Percentiles rank a stretch among this genome's conserved stretches.
These are phyloP conservation scores for Dendryphion nanum DNA, from an alignment of 2,329 filamentous ascomycete genomes.

Conservation along the genomic window DNA sequence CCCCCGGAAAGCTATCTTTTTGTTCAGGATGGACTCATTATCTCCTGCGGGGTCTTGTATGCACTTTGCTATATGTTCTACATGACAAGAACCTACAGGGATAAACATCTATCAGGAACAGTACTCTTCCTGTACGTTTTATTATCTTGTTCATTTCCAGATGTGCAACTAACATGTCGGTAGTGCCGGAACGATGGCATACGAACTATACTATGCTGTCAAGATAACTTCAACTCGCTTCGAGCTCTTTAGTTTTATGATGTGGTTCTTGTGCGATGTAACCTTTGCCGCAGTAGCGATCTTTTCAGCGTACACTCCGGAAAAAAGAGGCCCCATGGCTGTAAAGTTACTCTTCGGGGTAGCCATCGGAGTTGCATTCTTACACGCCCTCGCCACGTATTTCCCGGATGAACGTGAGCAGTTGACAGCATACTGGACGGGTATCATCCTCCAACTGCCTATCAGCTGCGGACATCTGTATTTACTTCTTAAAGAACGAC, in stretches of 20 bases:
- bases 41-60: constrained; percentile 41
- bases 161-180: too few species aligned
- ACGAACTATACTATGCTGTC: constrained; percentile 42
- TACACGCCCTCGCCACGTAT: background rate
- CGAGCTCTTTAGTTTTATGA: constrained; percentile 36
- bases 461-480: constrained; percentile 38
- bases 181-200: constrained; percentile 29
- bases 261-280: background rate
- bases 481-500: background rate
- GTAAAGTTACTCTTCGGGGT: background rate
- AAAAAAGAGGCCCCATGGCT: background rate
- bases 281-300: background rate
- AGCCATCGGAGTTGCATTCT: background rate
- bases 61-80: constrained; percentile 44
- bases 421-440: constrained; percentile 42
- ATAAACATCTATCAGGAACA: constrained; percentile 34
- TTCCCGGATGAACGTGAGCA: constrained; percentile 43
- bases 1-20: constrained; percentile 42
- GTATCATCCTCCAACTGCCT: constrained; percentile 36
- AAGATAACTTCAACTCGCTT: constrained; percentile 34
- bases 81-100: constrained; percentile 35
- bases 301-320: background rate
- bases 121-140: constrained; percentile 26
- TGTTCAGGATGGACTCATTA: constrained; percentile 42
- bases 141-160: background rate